Conservation (phyloP, 2,329 filamentous ascomycete species). For the Phoma sp. region DNA sequence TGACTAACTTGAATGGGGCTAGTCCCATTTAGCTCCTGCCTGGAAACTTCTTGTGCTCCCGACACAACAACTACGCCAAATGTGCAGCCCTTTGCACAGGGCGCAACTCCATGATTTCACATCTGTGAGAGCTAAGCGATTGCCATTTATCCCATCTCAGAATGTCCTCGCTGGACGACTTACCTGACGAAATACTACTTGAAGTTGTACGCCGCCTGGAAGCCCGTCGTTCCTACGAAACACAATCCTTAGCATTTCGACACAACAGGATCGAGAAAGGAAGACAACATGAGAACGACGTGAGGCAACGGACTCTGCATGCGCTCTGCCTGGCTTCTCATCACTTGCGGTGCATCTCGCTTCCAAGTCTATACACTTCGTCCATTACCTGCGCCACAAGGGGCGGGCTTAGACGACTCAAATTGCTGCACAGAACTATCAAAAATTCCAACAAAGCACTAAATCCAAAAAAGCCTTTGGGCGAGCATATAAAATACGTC, state of each 20-base stretch:
- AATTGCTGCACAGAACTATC: conserved; percentile 28
- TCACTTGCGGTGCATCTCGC: conserved; percentile 25
- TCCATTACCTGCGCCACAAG: conserved; percentile 27
- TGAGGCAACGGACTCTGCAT: conserved; percentile 24
- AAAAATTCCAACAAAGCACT: neutral
- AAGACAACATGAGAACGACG: conserved; percentile 35
- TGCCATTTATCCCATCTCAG: too few species aligned
- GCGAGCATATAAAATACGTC: conserved; percentile 28
- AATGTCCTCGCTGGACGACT: conserved; percentile 7
- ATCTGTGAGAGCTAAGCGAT: too few species aligned
- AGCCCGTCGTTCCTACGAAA: conserved; percentile 29
- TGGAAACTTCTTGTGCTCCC: too few species aligned
- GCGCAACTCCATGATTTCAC: too few species aligned
- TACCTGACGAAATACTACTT: conserved; percentile 37
- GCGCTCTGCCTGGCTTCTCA: conserved; percentile 29
- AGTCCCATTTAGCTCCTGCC: too few species aligned
- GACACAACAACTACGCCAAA: too few species aligned
- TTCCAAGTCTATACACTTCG: conserved; percentile 34
- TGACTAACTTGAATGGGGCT: too few species aligned
- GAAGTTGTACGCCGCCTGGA: conserved; percentile 23
- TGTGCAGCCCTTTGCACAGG: too few species aligned
- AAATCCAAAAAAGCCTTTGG: conserved; percentile 6
- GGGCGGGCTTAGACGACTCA: conserved; percentile 22
- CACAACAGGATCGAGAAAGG: conserved; percentile 22
- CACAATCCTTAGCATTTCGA: conserved; percentile 30